phyloP scores from a whole-genome alignment of 202 grass and related monocot species.

The Dendrocalamus latiflorus region DNA sequence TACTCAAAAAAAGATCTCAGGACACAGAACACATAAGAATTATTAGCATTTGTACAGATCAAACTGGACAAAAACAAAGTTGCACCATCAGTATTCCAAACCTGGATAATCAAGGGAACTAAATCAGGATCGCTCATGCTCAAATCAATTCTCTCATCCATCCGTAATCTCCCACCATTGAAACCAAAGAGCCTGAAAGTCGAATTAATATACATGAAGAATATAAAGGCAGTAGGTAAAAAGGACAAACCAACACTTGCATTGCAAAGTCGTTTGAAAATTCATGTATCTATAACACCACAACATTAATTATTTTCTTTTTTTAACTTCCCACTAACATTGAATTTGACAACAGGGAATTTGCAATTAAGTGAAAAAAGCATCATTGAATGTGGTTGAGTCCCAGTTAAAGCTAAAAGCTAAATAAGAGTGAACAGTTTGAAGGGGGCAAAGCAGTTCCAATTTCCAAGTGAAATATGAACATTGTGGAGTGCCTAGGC shows the following conservation, averaged over 20 bases:
- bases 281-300: not conserved
- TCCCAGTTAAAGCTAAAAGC: constrained; percentile 4
- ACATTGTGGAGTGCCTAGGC: not conserved
- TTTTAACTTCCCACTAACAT: not conserved
- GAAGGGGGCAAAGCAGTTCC: not conserved
- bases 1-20: not conserved
- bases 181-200: constrained; percentile 83
- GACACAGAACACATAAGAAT: not conserved
- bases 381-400: not conserved
- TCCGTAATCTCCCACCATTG: constrained; percentile 79
- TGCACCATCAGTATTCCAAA: constrained; percentile 9
- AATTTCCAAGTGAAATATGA: constrained; percentile 1
- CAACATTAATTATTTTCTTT: not conserved
- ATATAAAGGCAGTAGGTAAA: not conserved
- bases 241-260: not conserved
- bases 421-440: constrained; percentile 1
- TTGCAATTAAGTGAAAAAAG: not conserved
- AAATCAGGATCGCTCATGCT: constrained; percentile 99
- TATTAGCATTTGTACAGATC: constrained; percentile 8
- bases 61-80: not conserved
- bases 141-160: constrained; percentile 97
- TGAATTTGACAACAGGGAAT: not conserved
- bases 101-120: constrained; percentile 97
- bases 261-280: not conserved
- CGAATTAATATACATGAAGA: constrained; percentile 21